These are phyloP conservation scores for Syzygium syzygioides DNA, from an alignment of 441 rosid species.

Conservation along the genomic window DNA sequence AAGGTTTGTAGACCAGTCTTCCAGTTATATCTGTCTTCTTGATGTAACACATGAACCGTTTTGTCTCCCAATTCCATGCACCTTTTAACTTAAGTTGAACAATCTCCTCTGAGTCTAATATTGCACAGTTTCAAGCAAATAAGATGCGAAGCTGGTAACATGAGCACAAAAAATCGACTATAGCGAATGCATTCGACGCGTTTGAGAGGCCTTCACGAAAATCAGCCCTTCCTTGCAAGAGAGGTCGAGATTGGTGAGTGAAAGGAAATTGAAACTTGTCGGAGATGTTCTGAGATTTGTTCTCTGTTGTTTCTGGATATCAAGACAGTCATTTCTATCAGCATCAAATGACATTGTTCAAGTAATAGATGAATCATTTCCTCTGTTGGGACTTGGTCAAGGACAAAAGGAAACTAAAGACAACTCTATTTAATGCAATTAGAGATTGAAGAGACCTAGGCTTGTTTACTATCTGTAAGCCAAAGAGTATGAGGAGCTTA, in stretches of 20 bases:
- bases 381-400: background rate
- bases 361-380: background rate
- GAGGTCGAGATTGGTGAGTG: background rate
- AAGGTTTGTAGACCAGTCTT: background rate
- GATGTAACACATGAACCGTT: background rate
- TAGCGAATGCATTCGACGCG: background rate
- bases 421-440: too few relatives aligned
- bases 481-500: too few relatives aligned
- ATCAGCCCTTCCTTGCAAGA: background rate
- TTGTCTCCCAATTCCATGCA: background rate
- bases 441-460: too few relatives aligned
- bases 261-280: background rate
- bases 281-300: background rate
- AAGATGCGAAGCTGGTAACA: background rate
- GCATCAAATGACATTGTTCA: background rate
- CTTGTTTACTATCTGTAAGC: too few relatives aligned
- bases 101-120: background rate
- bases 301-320: background rate
- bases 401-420: background rate
- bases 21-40: background rate
- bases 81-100: background rate
- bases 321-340: rapidly evolving
- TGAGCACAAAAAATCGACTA: background rate
- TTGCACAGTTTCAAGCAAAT: background rate
- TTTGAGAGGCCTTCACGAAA: background rate